Evolutionary conservation across 1,284 basidiomycete genomes (phyloP).

Genomic region (Fistulina hepatica): DNA sequence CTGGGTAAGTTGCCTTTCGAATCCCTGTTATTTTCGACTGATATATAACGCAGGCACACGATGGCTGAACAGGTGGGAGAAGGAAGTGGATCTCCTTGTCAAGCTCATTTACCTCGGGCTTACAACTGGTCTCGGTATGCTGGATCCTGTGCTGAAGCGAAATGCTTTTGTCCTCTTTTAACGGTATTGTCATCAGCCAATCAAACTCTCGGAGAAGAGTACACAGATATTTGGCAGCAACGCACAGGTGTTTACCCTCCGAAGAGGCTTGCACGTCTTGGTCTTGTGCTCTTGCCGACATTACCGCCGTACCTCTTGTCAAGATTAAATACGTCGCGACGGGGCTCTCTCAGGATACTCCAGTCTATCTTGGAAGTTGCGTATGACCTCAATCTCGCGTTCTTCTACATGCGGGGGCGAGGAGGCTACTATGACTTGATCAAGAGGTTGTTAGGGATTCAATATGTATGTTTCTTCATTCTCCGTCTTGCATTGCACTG

Average conservation of each 20-base stretch:
- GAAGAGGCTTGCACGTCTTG: constrained; percentile 33
- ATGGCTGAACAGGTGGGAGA: constrained; percentile 75
- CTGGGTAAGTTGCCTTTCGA: constrained; percentile 44
- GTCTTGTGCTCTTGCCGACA: constrained; percentile 56
- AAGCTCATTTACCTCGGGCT: constrained; percentile 68
- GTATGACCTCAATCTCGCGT: constrained; percentile 67
- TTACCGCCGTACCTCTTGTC: constrained; percentile 51
- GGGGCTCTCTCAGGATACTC: constrained; percentile 25
- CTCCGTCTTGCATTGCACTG: constrained; percentile 3
- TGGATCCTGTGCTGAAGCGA: not conserved
- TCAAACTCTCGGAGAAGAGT: constrained; percentile 86
- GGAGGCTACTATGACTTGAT: constrained; percentile 67
- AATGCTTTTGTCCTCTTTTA: constrained; percentile 3
- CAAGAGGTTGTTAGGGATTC: constrained; percentile 61
- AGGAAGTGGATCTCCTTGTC: constrained; percentile 63
- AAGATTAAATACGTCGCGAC: constrained; percentile 34
- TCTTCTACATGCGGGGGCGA: constrained; percentile 63
- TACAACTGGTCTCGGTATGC: constrained; percentile 64
- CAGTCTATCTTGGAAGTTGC: constrained; percentile 36
- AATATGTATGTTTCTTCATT: constrained; percentile 47
- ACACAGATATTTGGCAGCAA: constrained; percentile 77
- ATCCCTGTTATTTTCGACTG: constrained; percentile 5
- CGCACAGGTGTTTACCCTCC: constrained; percentile 38
- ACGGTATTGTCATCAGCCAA: constrained; percentile 36
- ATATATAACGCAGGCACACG: constrained; percentile 60